phyloP scores from a whole-genome alignment of 768 basidiomycete species.

The Lactarius sp. region DNA sequence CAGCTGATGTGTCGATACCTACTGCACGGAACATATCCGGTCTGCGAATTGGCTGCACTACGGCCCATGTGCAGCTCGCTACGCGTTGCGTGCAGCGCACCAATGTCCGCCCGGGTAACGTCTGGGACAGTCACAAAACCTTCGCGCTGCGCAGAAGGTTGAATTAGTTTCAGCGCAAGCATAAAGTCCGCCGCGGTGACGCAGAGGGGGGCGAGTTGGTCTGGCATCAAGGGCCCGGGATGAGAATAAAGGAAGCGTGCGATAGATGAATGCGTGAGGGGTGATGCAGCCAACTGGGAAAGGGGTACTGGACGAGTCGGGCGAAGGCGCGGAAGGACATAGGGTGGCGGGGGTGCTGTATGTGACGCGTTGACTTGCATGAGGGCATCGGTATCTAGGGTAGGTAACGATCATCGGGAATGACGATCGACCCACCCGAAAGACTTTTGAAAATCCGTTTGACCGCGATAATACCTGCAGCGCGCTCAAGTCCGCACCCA shows the following conservation, averaged over 20 bases:
- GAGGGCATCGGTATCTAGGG: slow-evolving; percentile 29
- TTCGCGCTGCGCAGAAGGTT: slow-evolving; percentile 95
- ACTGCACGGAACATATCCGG: slow-evolving; percentile 86
- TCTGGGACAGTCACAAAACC: slow-evolving; percentile 97
- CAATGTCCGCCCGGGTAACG: slow-evolving; percentile 92
- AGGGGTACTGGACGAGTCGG: slow-evolving; percentile 28
- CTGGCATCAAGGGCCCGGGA: slow-evolving; percentile 68
- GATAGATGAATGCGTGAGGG: slow-evolving; percentile 54
- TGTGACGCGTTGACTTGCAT: slow-evolving; percentile 38
- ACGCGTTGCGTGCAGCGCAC: slow-evolving; percentile 79
- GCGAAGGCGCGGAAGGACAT: slow-evolving; percentile 3
- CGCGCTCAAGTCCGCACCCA: slow-evolving; percentile 90
- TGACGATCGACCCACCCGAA: slow-evolving; percentile 55
- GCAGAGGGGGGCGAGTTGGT: slow-evolving; percentile 74
- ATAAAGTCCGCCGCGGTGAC: slow-evolving; percentile 80
- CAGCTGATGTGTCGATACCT: slow-evolving; percentile 88
- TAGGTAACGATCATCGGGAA: slow-evolving; percentile 40
- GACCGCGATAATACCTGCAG: slow-evolving; percentile 94
- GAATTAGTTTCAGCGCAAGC: slow-evolving; percentile 75
- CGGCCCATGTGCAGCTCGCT: slow-evolving; percentile 96
- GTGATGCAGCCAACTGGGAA: slow-evolving; percentile 37
- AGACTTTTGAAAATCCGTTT: slow-evolving; percentile 85
- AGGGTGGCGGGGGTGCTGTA: not conserved
- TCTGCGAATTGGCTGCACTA: slow-evolving; percentile 88
- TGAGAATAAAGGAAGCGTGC: slow-evolving; percentile 87